Percentiles rank a stretch among this genome's conserved stretches.
phyloP scores from a whole-genome alignment of 257 asterid genomes.

The Fraxinus excelsior region DNA sequence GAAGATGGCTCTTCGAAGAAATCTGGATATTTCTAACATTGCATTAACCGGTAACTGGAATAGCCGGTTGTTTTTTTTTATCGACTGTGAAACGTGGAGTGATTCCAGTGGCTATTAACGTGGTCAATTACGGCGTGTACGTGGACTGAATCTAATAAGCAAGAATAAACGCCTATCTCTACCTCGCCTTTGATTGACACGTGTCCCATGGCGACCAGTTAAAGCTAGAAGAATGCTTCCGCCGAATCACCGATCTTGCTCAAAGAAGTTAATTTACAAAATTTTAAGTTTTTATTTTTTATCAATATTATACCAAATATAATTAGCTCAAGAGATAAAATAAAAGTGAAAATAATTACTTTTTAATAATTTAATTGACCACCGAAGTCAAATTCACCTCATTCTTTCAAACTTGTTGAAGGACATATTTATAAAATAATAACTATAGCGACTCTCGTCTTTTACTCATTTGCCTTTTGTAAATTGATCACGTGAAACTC shows the following conservation, averaged over 20 bases:
- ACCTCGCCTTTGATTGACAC: neutral
- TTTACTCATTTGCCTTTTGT: no score
- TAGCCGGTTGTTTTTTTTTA: neutral
- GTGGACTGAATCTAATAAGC: neutral
- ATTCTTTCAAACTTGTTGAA: neutral
- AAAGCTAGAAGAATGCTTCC: neutral
- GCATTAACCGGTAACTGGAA: neutral
- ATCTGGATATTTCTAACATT: neutral
- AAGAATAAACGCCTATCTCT: neutral
- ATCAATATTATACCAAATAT: no score
- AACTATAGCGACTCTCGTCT: no score
- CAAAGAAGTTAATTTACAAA: no score
- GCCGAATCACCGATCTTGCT: neutral
- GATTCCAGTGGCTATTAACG: neutral
- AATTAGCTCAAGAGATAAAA: neutral
- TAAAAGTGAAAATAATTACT: neutral
- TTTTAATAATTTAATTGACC: neutral
- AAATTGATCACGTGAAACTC: no score
- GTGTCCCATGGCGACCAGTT: neutral
- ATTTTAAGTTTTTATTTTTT: no score
- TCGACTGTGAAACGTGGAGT: neutral
- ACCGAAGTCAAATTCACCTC: neutral
- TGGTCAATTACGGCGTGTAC: neutral
- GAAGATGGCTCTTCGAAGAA: neutral
- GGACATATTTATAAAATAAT: neutral